A percentile compares a stretch with the other conserved stretches of the same genome.
Evolutionary conservation across 768 basidiomycete species (phyloP).

Genomic region (Hypholoma fasciculare): DNA sequence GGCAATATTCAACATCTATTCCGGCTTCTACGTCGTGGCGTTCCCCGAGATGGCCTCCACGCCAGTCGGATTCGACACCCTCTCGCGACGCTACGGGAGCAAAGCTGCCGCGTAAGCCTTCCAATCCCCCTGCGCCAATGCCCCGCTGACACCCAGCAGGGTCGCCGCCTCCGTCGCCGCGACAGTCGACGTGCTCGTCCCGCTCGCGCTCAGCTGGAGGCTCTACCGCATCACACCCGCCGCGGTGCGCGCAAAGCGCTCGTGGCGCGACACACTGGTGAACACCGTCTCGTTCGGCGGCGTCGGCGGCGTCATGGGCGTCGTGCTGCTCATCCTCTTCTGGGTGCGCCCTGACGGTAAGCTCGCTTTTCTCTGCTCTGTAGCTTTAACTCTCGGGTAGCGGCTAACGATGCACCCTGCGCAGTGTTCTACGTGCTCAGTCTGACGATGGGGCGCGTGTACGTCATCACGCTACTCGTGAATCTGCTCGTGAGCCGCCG

Average conservation of each 20-base stretch:
- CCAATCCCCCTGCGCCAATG: background rate
- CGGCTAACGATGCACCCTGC: no score
- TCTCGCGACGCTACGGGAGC: slow-evolving; percentile 14
- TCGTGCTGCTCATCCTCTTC: slow-evolving; percentile 17
- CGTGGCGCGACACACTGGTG: slow-evolving; percentile 16
- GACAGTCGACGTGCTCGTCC: background rate
- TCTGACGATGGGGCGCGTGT: slow-evolving; percentile 22
- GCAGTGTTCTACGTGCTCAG: slow-evolving; percentile 20
- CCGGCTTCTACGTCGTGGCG: slow-evolving; percentile 19
- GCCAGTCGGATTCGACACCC: slow-evolving; percentile 8
- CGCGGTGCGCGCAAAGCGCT: slow-evolving; percentile 3
- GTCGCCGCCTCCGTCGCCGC: background rate
- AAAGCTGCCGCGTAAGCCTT: slow-evolving; percentile 15
- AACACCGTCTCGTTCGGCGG: slow-evolving; percentile 24
- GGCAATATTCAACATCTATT: slow-evolving; percentile 22
- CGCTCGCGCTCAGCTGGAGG: background rate
- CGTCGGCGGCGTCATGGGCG: slow-evolving; percentile 18
- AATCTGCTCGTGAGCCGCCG: slow-evolving; percentile 22
- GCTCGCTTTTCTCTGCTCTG: background rate
- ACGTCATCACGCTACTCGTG: slow-evolving; percentile 22
- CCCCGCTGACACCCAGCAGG: background rate
- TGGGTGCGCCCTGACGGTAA: slow-evolving; percentile 19
- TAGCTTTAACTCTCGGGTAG: background rate
- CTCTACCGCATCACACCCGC: background rate
- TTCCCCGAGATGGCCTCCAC: slow-evolving; percentile 4